Evolutionary conservation across 73 alveolate genomes (phyloP), one percentile per base, ranked within the genome.

Genomic region (Symbiodinium natans): DNA sequence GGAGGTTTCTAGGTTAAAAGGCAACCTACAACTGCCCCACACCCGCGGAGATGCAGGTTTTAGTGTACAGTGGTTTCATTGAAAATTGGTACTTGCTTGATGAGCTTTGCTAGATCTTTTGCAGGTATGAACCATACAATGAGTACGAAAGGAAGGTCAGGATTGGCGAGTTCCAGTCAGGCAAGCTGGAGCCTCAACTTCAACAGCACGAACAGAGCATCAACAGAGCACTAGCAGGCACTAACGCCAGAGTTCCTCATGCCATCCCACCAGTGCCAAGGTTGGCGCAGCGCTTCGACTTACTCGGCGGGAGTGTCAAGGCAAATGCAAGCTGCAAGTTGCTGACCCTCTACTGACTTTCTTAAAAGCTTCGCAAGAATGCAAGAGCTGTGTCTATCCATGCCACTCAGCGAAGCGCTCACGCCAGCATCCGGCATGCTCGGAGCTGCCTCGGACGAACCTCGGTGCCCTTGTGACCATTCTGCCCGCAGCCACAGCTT

Each of bases 91-190:
- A 63, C 77, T 21, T 63, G 77, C 77, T 63, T 6, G 31, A 25
- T 29, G 36, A 63, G 31, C 15, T 7, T 21, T 63, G 59, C 59
- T 25, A 6, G n/a, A 0, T 34, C 31, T 33, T 6, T 52, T 41
- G n/a, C 94, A 87, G 95, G 95, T 88, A 88, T 56, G 95, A 88
- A 48, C 95, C 95, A 11, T 88, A 25, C 86, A 88, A 88, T 54
- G 95, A 88, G 95, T 88, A 88, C 73, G 95, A 88, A 48, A 40
- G 63, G 46, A 88, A 88, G 39, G 95, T 88, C 77, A 56, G 95
- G 38, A 25, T 88, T 10, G 86, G 46, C 34, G 95, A 88, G 33
- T 88, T 27, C 82, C 36, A 39, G 33, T 63, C 95, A 8, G 86
- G 95, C 68, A 56, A 74, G 95, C 43, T 29, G 25, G 17, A 17